Percentiles rank a stretch among this genome's conserved stretches.
Evolutionary conservation across 2,329 filamentous ascomycete species (phyloP).

Genomic region (Akanthomyces uredinophilus): DNA sequence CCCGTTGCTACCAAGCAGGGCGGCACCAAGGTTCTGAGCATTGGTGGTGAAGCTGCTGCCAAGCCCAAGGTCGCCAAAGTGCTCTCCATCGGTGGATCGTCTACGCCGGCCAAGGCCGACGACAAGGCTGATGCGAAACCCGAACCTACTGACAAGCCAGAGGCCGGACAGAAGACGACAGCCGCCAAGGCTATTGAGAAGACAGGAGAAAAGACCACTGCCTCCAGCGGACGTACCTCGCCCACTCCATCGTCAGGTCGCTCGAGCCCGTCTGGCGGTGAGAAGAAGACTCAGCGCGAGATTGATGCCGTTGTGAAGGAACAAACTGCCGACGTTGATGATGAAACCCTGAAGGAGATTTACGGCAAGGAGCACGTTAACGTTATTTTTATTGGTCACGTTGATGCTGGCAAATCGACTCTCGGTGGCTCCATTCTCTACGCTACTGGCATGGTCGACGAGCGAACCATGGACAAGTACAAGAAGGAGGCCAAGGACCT

Average conservation of each 20-base stretch:
- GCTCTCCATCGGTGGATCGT: constrained; percentile 36
- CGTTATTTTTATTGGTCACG: constrained; percentile 96
- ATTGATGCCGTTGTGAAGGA: constrained; percentile 81
- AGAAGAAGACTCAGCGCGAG: constrained; percentile 55
- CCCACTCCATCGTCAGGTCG: constrained; percentile 79
- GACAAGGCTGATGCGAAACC: constrained; percentile 45
- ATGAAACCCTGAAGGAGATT: constrained; percentile 80
- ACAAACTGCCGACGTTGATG: constrained; percentile 67
- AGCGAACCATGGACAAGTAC: constrained; percentile 97
- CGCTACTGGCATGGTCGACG: constrained; percentile 97
- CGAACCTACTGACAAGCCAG: constrained; percentile 46
- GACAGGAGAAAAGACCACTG: constrained; percentile 60
- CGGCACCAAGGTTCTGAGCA: constrained; percentile 70
- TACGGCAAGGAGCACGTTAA: constrained; percentile 93
- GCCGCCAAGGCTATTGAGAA: constrained; percentile 91
- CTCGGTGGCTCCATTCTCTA: constrained; percentile 91
- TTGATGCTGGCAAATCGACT: constrained; percentile 97
- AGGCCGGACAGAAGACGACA: constrained; percentile 76
- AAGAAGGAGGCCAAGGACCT: constrained; percentile 94
- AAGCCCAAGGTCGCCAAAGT: constrained; percentile 46
- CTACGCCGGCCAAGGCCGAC: constrained; percentile 34
- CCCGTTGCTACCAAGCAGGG: constrained; percentile 59
- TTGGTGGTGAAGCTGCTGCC: constrained; percentile 56
- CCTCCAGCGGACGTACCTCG: constrained; percentile 64
- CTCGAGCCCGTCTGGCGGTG: constrained; percentile 64